Base-by-base conservation (phyloP, 2,329 filamentous ascomycete genomes). In the Neonectria coccinea region DNA sequence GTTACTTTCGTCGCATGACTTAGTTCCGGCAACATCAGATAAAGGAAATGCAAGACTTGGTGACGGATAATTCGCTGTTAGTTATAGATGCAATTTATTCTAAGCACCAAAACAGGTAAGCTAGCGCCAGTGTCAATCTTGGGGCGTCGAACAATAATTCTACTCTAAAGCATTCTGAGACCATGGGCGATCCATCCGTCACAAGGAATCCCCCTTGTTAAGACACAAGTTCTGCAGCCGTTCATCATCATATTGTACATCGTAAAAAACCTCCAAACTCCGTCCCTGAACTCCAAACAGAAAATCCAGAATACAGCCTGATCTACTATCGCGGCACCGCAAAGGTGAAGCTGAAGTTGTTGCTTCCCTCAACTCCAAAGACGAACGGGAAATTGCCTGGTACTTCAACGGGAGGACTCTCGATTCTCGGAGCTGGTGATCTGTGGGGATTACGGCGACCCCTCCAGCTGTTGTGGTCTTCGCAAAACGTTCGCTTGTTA, bases 321-420 rank as follows among this genome's bases (percentile, higher is more conserved):
- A 27, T 41, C 42, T 55, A 51, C 66, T 16, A 53, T 53, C 59
- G 47, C 42, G 68, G 44, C 36, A 73, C 47, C 8, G 62, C 57
- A 69, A 75, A 74, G 8, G 71, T 73, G 63, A 76, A 75, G 7
- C 72, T 70, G 45, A 70, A 73, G 1, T 36, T 58, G 29, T 74
- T 74, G 14, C 55, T 45, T 7, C 59, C 67, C 1, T 50, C 20
- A 11, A 62, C 70, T 10, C 70, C 68, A 51, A 75, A 75, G 12
- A 75, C 61, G 53, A 75, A 75, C 3, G 72, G 60, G 52, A 69
- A 67, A 39, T 27, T 3, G 45, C 51, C 8, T 62, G 58, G 36
- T 64, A 41, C 18, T 65, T 64, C 55, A 2, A 20, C 25, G 18
- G 69, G 53, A 2, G 64, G n/a, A 11, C 57, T 44, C 14, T 59